phyloP scores from a whole-genome alignment of 2,329 filamentous ascomycete genomes.

The Emergomyces orientalis region DNA sequence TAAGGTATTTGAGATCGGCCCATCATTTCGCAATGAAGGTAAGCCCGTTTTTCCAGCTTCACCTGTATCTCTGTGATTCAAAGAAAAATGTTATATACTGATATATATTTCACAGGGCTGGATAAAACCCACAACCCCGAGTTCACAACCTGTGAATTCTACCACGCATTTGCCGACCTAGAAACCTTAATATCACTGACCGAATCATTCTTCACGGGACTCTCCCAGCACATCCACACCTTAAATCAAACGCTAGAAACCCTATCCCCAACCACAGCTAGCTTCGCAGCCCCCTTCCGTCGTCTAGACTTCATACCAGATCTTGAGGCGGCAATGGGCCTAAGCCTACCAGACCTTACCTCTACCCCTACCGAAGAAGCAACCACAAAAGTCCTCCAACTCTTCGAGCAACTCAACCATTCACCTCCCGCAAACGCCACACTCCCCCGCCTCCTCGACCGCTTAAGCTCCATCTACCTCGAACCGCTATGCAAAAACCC shows the following conservation, averaged over 20 bases:
- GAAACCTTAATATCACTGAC: conserved; percentile 66
- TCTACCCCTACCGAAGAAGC: conserved; percentile 41
- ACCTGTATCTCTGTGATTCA: neutral
- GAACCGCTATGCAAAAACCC: conserved; percentile 66
- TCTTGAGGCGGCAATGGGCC: conserved; percentile 59
- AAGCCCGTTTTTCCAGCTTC: conserved; percentile 13
- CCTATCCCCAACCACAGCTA: conserved; percentile 41
- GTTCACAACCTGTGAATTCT: conserved; percentile 97
- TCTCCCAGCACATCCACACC: conserved; percentile 46
- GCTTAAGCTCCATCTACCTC: conserved; percentile 64
- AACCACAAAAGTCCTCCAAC: conserved; percentile 46
- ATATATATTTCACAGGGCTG: conserved; percentile 38
- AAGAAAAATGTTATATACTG: neutral
- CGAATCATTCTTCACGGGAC: conserved; percentile 56
- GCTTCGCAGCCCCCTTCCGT: conserved; percentile 52
- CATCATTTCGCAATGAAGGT: conserved; percentile 87
- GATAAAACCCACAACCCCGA: conserved; percentile 93
- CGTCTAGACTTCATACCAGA: conserved; percentile 73
- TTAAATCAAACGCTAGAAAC: conserved; percentile 34
- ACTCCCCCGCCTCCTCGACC: conserved; percentile 67
- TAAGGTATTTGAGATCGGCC: conserved; percentile 84
- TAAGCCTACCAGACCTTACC: conserved; percentile 55
- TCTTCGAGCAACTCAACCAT: conserved; percentile 46
- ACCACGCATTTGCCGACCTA: conserved; percentile 73
- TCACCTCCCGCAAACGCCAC: conserved; percentile 45